Evolutionary conservation across 23 red algal species (phyloP).

Genomic region (Gracilaria domingensis): DNA sequence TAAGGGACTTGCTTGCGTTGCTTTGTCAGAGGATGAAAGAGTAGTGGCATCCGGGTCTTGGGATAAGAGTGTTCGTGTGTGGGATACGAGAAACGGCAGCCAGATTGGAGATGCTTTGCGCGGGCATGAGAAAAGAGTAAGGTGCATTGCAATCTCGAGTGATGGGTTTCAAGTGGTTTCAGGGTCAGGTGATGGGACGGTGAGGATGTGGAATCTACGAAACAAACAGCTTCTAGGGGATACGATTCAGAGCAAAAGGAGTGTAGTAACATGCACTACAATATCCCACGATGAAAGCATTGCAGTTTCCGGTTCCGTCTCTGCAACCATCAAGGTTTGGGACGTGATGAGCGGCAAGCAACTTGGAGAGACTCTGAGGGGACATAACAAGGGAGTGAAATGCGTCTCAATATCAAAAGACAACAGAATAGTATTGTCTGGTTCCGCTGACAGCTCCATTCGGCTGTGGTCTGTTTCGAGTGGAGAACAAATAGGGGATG

Average conservation of each 20-base stretch:
- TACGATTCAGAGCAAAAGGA: not conserved
- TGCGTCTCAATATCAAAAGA: constrained; percentile 11
- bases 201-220: not conserved
- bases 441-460: constrained; percentile 4
- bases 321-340: constrained; percentile 13
- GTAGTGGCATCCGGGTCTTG: not conserved
- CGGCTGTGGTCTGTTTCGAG: constrained; percentile 20
- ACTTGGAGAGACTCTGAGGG: not conserved
- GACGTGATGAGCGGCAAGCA: not conserved
- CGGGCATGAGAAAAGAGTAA: not conserved
- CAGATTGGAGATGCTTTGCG: not conserved
- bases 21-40: not conserved
- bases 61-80: constrained; percentile 12
- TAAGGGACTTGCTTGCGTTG: not conserved
- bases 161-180: constrained; percentile 5
- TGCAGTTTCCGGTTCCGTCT: not conserved
- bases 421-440: constrained; percentile 1
- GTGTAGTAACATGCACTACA: not conserved
- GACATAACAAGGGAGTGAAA: not conserved
- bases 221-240: not conserved
- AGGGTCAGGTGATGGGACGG: not conserved
- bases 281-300: not conserved
- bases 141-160: not conserved
- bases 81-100: not conserved
- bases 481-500: not conserved